Conservation (phyloP, 352 stramenopile species). For the Phytophthora litchii region DNA sequence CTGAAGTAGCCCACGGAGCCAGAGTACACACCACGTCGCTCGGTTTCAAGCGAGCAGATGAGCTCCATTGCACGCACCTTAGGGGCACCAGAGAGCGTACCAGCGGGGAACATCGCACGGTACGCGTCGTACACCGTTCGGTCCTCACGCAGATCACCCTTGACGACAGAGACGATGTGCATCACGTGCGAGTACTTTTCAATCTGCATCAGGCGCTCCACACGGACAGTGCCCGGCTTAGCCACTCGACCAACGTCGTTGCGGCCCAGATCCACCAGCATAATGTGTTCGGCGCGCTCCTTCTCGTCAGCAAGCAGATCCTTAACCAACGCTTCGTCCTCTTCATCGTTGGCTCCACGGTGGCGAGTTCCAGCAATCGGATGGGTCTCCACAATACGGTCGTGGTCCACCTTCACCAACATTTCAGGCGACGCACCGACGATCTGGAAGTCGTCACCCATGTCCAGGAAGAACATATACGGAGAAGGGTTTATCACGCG, state of each 20-base stretch:
- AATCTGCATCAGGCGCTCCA: slow-evolving; percentile 90
- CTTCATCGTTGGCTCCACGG: slow-evolving; percentile 82
- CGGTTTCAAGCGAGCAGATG: slow-evolving; percentile 83
- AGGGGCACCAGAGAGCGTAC: slow-evolving; percentile 86
- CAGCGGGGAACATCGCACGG: slow-evolving; percentile 87
- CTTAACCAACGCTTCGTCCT: slow-evolving; percentile 82
- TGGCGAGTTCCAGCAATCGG: slow-evolving; percentile 90
- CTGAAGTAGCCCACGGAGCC: slow-evolving; percentile 90
- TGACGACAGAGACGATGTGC: slow-evolving; percentile 92
- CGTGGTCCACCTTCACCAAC: slow-evolving; percentile 89
- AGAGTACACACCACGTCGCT: slow-evolving; percentile 85
- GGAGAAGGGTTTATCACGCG: slow-evolving; percentile 88
- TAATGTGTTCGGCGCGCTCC: slow-evolving; percentile 92
- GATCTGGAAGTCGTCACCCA: slow-evolving; percentile 87
- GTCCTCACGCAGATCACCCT: slow-evolving; percentile 78
- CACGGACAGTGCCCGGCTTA: slow-evolving; percentile 76
- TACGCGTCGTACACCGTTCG: slow-evolving; percentile 91
- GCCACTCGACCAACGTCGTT: slow-evolving; percentile 91
- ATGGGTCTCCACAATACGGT: slow-evolving; percentile 86
- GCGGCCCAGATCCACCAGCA: slow-evolving; percentile 91
- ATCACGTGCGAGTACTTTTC: slow-evolving; percentile 94
- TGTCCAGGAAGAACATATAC: slow-evolving; percentile 91
- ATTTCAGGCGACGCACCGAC: slow-evolving; percentile 90
- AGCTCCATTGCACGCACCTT: slow-evolving; percentile 92
- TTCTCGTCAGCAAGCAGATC: slow-evolving; percentile 89